Evolutionary conservation across 495 filamentous ascomycete species (phyloP).

Genomic region (Penicillium riverlandense): DNA sequence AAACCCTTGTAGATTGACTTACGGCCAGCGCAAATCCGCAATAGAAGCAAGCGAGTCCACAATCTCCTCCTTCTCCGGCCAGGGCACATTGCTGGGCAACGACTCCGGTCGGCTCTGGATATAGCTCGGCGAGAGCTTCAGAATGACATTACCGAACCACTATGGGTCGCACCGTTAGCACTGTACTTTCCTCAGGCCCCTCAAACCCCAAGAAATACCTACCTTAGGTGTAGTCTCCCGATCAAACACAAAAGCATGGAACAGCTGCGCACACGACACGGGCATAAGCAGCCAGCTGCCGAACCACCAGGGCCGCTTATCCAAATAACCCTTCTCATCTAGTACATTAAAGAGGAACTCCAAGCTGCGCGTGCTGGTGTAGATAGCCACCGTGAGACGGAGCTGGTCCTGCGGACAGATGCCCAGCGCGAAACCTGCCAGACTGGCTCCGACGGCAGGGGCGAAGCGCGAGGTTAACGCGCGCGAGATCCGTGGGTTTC

Average conservation of each 20-base stretch:
- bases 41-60: slow-evolving; percentile 76
- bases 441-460: slow-evolving; percentile 78
- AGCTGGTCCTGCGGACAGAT: slow-evolving; percentile 72
- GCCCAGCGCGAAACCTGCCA: slow-evolving; percentile 76
- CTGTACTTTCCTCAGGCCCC: neutral
- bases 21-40: slow-evolving; percentile 80
- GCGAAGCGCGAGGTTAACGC: slow-evolving; percentile 75
- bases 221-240: slow-evolving; percentile 72
- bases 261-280: slow-evolving; percentile 78
- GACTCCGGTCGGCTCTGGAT: slow-evolving; percentile 63
- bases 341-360: slow-evolving; percentile 82
- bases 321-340: slow-evolving; percentile 74
- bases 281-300: slow-evolving; percentile 96
- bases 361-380: slow-evolving; percentile 65
- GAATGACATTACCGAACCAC: slow-evolving; percentile 66
- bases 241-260: slow-evolving; percentile 91
- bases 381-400: slow-evolving; percentile 73
- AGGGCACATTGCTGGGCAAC: slow-evolving; percentile 58
- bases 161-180: slow-evolving; percentile 16
- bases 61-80: slow-evolving; percentile 71
- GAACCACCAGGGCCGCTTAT: slow-evolving; percentile 78
- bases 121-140: slow-evolving; percentile 69
- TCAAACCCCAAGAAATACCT: neutral
- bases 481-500: slow-evolving; percentile 69
- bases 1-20: slow-evolving; percentile 21